Evolutionary conservation across 176 grass and related monocot genomes (phyloP).

Genomic region (Leersia perrieri): DNA sequence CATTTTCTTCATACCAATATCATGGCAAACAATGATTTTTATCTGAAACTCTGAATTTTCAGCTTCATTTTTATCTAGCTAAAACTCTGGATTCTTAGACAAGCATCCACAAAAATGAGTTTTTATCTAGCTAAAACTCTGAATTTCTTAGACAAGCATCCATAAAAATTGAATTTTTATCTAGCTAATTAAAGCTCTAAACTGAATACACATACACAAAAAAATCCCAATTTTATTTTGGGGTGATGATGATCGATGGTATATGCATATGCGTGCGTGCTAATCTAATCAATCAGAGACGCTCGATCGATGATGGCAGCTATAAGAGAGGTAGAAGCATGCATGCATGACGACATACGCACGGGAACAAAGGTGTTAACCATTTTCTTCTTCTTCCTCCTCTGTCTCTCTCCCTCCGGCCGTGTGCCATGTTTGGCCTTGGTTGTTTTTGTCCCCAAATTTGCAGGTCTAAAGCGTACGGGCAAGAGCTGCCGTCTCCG

Average conservation of each 20-base stretch:
- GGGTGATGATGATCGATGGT: not conserved
- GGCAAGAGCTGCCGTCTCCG: conserved; percentile 91
- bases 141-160: not conserved
- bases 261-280: not conserved
- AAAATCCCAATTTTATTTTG: not conserved
- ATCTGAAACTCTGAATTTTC: not conserved
- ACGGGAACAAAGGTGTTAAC: conserved; percentile 31
- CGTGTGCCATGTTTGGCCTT: not conserved
- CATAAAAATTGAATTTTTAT: not conserved
- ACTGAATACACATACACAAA: not conserved
- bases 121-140: not conserved
- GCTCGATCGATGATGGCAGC: not conserved
- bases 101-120: not conserved
- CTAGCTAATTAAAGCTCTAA: not conserved
- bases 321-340: not conserved
- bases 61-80: not conserved
- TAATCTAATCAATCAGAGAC: not conserved
- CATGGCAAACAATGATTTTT: not conserved
- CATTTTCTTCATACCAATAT: not conserved
- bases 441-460: conserved; percentile 15
- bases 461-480: conserved; percentile 78
- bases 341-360: conserved; percentile 23
- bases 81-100: not conserved
- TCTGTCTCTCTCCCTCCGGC: conserved; percentile 26
- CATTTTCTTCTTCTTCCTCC: conserved; percentile 12